Evolutionary conservation across 2,329 filamentous ascomycete genomes (phyloP).

Genomic region (Trichoderma citrinoviride): DNA sequence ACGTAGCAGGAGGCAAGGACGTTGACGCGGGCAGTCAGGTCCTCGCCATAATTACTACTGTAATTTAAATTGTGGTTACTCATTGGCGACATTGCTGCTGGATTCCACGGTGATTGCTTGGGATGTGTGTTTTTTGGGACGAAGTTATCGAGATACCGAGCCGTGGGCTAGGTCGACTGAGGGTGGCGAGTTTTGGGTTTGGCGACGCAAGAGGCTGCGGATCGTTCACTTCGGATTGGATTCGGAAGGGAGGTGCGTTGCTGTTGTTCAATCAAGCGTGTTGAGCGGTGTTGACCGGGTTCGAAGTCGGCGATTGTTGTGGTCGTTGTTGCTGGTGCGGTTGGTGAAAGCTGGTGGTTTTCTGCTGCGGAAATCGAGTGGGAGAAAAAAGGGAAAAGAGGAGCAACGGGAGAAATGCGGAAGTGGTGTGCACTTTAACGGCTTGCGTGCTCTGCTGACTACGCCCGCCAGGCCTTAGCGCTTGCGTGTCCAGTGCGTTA

Average conservation of each 20-base stretch:
- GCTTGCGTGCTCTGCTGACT: conserved; percentile 2
- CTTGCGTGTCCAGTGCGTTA: too few relatives aligned
- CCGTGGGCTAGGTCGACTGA: conserved; percentile 20
- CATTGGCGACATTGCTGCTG: conserved; percentile 61
- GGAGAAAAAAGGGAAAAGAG: neutral
- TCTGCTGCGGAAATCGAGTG: neutral
- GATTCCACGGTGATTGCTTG: conserved; percentile 26
- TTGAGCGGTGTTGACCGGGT: neutral
- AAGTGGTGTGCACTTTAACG: conserved; percentile 1
- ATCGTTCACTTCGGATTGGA: neutral
- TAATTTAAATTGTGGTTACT: conserved; percentile 65
- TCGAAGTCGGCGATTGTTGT: neutral
- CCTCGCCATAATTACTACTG: conserved; percentile 76
- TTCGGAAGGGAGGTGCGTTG: neutral
- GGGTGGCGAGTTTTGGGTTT: conserved; percentile 12
- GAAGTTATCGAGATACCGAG: conserved; percentile 15
- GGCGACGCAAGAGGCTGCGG: neutral
- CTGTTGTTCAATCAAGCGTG: too few relatives aligned
- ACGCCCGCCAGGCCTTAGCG: neutral
- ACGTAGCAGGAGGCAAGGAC: conserved; percentile 91
- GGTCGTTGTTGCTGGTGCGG: neutral
- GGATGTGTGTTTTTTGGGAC: neutral
- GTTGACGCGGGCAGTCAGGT: conserved; percentile 62
- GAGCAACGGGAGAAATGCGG: neutral
- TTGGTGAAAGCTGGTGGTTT: neutral